Evolutionary conservation across 805 yeast species (phyloP), one percentile per base, ranked within the genome.

Genomic region (Candida schatavii): DNA sequence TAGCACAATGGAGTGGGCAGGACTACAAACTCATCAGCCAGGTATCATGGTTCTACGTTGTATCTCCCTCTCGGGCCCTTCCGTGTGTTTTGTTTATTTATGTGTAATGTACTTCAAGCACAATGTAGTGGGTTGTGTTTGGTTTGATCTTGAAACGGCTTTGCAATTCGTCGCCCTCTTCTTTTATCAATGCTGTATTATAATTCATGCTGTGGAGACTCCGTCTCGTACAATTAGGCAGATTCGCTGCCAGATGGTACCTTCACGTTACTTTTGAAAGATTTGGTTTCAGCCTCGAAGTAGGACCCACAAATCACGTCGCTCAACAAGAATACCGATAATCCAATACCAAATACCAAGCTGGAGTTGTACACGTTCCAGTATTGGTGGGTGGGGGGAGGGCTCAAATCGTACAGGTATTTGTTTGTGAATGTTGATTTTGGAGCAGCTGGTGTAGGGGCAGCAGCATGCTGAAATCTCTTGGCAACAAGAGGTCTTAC

Each of bases 371-470:
- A 38, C 19, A 38, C 21, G 41, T 61, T 66, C 75, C 75, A 70
- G 58, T 70, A 70, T 46, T 62, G 64, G 49, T 70, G 75, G 39
- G 66, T 69, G 39, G 68, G 74, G 31, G 75, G 75, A 27, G 75
- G 75, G 43, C 57, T 57, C 45, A 59, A 61, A 55, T 70, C 62
- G 57, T 70, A 70, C 54, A 65, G 62, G 56, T 59, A 51, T 44
- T 68, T 70, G 60, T 70, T 70, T 54, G 54, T 64, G 61, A 70
- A 70, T n/a, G 64, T 41, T n/a, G 66, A 42, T 25, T 52, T 54
- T 21, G 48, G 46, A 11, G 27, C 27, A 23, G 27, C 27, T 7
- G 53, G 27, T 11, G 52, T 49, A 27, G 52, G 47, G 22, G 54
- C 54, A 9, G 59, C 37, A 42, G 43, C 34, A 5, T 54, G 56